Conservation (phyloP, 164 flowering plant species). For the Buxus sempervirens region DNA sequence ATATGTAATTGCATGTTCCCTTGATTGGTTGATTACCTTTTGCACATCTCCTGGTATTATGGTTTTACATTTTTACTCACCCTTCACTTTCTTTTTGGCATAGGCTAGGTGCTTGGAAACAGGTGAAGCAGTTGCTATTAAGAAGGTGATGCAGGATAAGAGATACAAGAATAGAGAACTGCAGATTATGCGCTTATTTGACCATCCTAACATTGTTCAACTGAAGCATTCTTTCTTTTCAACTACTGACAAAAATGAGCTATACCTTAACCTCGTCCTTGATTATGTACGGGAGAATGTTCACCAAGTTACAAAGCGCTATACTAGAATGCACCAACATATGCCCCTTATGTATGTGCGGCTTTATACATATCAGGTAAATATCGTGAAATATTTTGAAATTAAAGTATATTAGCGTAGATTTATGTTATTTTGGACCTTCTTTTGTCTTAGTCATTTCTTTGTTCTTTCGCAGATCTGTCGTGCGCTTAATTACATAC, state of each 20-base stretch:
- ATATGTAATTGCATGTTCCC: neutral
- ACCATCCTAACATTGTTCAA: slow-evolving; percentile 8
- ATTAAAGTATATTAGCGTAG: neutral
- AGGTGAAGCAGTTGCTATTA: slow-evolving; percentile 41
- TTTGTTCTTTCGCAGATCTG: slow-evolving; percentile 59
- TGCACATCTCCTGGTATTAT: neutral
- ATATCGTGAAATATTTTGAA: neutral
- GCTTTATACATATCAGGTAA: slow-evolving; percentile 90
- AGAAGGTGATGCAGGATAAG: slow-evolving; percentile 72
- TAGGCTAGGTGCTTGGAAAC: slow-evolving; percentile 8
- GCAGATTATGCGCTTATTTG: slow-evolving; percentile 7
- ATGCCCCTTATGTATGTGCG: slow-evolving; percentile 78
- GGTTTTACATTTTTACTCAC: neutral
- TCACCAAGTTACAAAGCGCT: slow-evolving; percentile 68
- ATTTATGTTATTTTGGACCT: neutral
- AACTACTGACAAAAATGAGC: slow-evolving; percentile 67
- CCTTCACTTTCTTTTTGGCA: neutral
- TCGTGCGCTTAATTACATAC: slow-evolving; percentile 79
- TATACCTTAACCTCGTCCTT: slow-evolving; percentile 37
- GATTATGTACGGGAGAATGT: slow-evolving; percentile 92
- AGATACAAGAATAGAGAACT: slow-evolving; percentile 95
- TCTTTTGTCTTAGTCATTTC: slow-evolving; percentile 2
- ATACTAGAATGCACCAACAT: slow-evolving; percentile 67
- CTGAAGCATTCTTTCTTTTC: slow-evolving; percentile 9
- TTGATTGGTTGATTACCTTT: slow-evolving; percentile 7